Conservation (phyloP, 2,329 filamentous ascomycete species). For the Metarhizium brunneum region DNA sequence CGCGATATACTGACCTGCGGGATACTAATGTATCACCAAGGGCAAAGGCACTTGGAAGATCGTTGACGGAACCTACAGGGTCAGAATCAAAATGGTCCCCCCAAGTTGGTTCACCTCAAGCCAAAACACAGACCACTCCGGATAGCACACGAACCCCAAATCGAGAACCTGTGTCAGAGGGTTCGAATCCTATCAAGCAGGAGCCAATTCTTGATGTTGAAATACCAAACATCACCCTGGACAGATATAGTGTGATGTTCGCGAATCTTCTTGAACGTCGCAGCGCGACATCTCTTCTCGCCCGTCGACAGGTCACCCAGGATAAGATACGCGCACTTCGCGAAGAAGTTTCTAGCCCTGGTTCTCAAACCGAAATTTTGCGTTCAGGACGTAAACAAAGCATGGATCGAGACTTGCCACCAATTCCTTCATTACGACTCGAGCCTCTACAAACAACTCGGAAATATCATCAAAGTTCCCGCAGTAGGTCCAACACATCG, state of each 20-base stretch:
- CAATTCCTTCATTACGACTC: conserved; percentile 36
- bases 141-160: background rate
- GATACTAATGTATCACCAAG: background rate
- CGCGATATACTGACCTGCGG: background rate
- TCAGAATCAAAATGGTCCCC: background rate
- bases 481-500: conserved; percentile 44
- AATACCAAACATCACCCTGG: conserved; percentile 72
- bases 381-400: background rate
- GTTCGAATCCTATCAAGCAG: background rate
- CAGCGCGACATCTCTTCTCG: conserved; percentile 31
- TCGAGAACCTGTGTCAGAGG: background rate
- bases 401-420: background rate
- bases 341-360: background rate
- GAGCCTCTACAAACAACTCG: background rate
- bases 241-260: conserved; percentile 94
- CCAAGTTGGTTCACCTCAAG: background rate
- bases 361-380: conserved; percentile 16
- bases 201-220: conserved; percentile 56
- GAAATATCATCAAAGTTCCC: conserved; percentile 25
- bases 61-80: background rate
- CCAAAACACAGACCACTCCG: background rate
- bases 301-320: conserved; percentile 49
- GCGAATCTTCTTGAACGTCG: conserved; percentile 54
- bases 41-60: background rate
- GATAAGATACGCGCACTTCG: conserved; percentile 32